Conservation (phyloP, 495 filamentous ascomycete genomes). For the Lentithecium fluviatile region DNA sequence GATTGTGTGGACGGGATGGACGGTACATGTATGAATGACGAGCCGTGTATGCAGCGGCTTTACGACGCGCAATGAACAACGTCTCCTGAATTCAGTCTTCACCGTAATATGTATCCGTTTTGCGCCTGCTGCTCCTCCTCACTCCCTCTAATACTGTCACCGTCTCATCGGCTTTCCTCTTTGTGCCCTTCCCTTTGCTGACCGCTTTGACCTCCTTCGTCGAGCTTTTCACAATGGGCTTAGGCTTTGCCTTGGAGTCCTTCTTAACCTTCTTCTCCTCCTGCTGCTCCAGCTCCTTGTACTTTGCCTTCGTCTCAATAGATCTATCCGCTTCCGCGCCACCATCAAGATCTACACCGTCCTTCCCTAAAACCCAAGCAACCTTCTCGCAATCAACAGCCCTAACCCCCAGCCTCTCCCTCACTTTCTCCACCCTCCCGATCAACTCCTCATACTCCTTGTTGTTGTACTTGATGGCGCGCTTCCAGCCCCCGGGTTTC, state of each 20-base stretch:
- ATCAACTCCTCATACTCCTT: conserved; percentile 62
- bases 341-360: conserved; percentile 11
- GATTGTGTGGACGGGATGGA: too few species aligned
- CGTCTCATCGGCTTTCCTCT: conserved; percentile 16
- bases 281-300: not conserved
- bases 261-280: not conserved
- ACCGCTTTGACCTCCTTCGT: not conserved
- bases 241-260: not conserved
- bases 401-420: conserved; percentile 30
- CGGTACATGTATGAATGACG: too few species aligned
- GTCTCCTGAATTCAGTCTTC: too few species aligned
- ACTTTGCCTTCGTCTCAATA: not conserved
- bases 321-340: not conserved
- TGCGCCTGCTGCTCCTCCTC: conserved; percentile 18
- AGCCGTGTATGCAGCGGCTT: too few species aligned
- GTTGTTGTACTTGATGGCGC: conserved; percentile 62
- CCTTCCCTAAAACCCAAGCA: conserved; percentile 29
- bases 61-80: too few species aligned
- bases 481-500: conserved; percentile 45
- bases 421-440: conserved; percentile 47
- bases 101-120: not conserved
- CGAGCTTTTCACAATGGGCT: not conserved
- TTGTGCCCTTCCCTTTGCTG: conserved; percentile 10
- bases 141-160: not conserved
- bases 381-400: conserved; percentile 29